Base-by-base conservation (phyloP, 345 rosid species). In the Turritis glabra region DNA sequence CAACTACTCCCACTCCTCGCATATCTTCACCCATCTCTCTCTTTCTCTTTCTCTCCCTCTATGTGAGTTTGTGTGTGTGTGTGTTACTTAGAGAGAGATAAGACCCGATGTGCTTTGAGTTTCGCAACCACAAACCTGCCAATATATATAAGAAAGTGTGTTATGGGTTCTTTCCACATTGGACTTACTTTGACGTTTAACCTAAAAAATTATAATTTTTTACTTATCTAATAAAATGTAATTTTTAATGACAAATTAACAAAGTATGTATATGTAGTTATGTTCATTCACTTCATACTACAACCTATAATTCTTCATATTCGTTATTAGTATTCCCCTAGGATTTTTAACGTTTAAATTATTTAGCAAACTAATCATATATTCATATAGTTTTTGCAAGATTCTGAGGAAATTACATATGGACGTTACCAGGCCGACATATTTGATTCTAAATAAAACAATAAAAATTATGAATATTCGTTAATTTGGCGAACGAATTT, bases 111-210 rank as follows among this genome's bases (percentile, higher is more conserved):
- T 75, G 69, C 37, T 75, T 60, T 68, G 79, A 60, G 74, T 76
- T 69, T 60, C 69, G 64, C 51, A 68, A 60, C 55, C 21, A 68
- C 56, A 40, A 61, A 7, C 32, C 50, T 41, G 44, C 47, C 4
- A 32, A 53, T 72, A 72, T 72, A 19, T 72, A 71, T 71, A 71
- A 60, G 61, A 53, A 40, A 65, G 3, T 61, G n/a, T 77, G 62
- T 57, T 32, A 21, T 71, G 23, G 21, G 55, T 38, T 37, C 35
- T 54, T 60, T 60, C 29, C 71, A 55, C 59, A 26, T 62, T 37
- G 72, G 76, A 56, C 67, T 52, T 68, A 51, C 48, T 55, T 63
- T 70, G 60, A 70, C 52, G 80, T 70, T 70, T 18, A 55, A 37
- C 46, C 40, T 35, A 35, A 35, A 10, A 8, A 35, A 10, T 2